Percentiles rank a stretch among this genome's conserved stretches.
Conservation (phyloP, 2,329 filamentous ascomycete species). For the Trichoderma sp. region DNA sequence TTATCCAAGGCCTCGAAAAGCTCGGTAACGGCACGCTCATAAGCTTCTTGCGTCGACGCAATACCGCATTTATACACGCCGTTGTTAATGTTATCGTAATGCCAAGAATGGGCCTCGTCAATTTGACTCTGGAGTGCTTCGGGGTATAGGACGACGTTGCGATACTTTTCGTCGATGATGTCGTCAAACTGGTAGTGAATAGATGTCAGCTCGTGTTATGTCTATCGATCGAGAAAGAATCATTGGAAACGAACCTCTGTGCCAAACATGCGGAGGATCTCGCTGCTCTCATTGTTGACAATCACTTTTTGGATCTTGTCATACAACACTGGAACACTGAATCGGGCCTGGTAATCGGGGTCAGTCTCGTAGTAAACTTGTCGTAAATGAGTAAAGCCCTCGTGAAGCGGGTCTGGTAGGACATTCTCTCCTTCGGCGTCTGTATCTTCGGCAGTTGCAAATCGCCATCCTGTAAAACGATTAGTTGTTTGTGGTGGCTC, state of each 20-base stretch:
- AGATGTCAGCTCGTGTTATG: neutral
- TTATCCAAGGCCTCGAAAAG: constrained; percentile 75
- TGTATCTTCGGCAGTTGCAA: constrained; percentile 59
- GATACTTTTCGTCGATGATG: constrained; percentile 57
- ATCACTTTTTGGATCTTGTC: constrained; percentile 71
- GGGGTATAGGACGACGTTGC: constrained; percentile 65
- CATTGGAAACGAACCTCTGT: constrained; percentile 51
- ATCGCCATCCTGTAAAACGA: constrained; percentile 60
- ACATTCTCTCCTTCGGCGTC: constrained; percentile 57
- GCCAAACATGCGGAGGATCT: constrained; percentile 89
- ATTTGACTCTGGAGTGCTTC: constrained; percentile 59
- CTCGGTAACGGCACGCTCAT: constrained; percentile 65
- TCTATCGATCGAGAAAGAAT: neutral
- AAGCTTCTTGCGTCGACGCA: constrained; percentile 76
- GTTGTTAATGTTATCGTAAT: constrained; percentile 68
- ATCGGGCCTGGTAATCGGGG: constrained; percentile 69
- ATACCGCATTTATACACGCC: constrained; percentile 75
- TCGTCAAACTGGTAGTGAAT: constrained; percentile 60
- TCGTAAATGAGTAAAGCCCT: constrained; percentile 64
- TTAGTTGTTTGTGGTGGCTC: neutral
- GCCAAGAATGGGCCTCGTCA: constrained; percentile 75
- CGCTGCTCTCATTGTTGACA: constrained; percentile 85
- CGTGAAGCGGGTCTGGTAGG: constrained; percentile 62
- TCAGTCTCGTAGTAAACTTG: constrained; percentile 76
- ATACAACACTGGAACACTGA: constrained; percentile 82